phyloP scores from a whole-genome alignment of 164 flowering plant species.

The Liquidambar formosana region DNA sequence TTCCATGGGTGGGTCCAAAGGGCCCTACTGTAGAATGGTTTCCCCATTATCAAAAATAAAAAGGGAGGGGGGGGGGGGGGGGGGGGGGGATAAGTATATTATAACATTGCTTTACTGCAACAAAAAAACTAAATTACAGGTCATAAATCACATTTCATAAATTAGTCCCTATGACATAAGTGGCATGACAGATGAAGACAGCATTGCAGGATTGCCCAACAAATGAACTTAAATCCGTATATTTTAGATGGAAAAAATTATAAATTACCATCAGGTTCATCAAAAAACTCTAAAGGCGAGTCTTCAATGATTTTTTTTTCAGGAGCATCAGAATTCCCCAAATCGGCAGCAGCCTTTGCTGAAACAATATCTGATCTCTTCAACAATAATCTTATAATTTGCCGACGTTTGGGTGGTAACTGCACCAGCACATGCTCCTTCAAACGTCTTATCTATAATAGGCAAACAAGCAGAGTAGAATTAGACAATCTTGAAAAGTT shows the following conservation, averaged over 20 bases:
- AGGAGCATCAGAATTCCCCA: conserved; percentile 21
- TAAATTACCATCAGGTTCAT: conserved; percentile 42
- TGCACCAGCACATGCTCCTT: conserved; percentile 82
- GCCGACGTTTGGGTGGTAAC: conserved; percentile 90
- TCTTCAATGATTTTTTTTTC: conserved; percentile 32
- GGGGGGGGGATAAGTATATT: no score
- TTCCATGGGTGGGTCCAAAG: no score
- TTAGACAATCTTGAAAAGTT: neutral
- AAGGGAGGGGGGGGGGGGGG: no score
- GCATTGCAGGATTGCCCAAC: neutral
- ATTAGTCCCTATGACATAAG: neutral
- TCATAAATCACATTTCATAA: neutral
- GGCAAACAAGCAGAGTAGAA: conserved; percentile 1
- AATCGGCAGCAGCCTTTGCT: conserved; percentile 44
- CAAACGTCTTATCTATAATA: conserved; percentile 77
- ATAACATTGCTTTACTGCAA: neutral
- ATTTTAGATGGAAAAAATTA: neutral
- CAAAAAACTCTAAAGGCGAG: conserved; percentile 13
- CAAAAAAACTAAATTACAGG: neutral
- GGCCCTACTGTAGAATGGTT: no score
- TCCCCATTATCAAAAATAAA: no score
- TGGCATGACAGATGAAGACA: neutral
- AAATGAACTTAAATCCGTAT: neutral
- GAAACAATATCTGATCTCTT: conserved; percentile 58
- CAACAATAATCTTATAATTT: conserved; percentile 64